Percentiles rank a stretch among this genome's conserved stretches.
These are phyloP conservation scores for Pilasporangium apinafurcum DNA, from an alignment of 352 stramenopile genomes.

Conservation along the genomic window DNA sequence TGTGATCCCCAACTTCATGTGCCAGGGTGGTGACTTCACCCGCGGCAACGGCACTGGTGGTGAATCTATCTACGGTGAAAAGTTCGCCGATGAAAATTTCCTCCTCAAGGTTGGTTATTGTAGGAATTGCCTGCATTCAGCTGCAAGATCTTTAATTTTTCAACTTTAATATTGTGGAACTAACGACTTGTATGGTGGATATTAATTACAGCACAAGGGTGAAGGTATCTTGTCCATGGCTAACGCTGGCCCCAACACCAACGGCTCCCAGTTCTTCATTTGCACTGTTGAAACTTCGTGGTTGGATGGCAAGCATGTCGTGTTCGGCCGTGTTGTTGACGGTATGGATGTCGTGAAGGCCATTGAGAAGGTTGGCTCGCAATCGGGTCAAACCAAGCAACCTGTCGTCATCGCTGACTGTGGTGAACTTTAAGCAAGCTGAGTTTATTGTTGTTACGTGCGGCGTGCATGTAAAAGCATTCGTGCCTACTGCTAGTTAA, in stretches of 20 bases:
- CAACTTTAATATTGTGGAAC: neutral
- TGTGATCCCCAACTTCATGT: constrained; percentile 94
- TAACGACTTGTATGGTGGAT: constrained; percentile 1
- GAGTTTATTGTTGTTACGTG: too few species aligned
- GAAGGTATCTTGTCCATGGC: constrained; percentile 94
- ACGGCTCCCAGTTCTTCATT: constrained; percentile 98
- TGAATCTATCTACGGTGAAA: constrained; percentile 93
- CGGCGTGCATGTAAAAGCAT: too few species aligned
- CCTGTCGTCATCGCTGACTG: constrained; percentile 93
- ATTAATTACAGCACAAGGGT: constrained; percentile 73
- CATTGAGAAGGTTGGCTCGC: constrained; percentile 94
- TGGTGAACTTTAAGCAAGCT: constrained; percentile 86
- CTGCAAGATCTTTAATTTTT: too few species aligned
- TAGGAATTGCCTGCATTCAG: neutral
- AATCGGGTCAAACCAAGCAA: constrained; percentile 88
- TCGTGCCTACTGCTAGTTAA: too few species aligned
- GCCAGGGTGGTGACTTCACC: constrained; percentile 95
- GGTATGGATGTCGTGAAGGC: constrained; percentile 97
- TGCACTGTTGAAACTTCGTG: constrained; percentile 88
- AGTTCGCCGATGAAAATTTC: constrained; percentile 98
- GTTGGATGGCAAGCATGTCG: constrained; percentile 90
- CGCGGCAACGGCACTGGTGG: constrained; percentile 90
- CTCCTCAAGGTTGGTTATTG: constrained; percentile 40
- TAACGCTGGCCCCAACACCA: constrained; percentile 96
- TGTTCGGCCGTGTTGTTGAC: constrained; percentile 95